These are phyloP conservation scores for Plantago elongata DNA, from an alignment of 257 asterid species.

Conservation along the genomic window DNA sequence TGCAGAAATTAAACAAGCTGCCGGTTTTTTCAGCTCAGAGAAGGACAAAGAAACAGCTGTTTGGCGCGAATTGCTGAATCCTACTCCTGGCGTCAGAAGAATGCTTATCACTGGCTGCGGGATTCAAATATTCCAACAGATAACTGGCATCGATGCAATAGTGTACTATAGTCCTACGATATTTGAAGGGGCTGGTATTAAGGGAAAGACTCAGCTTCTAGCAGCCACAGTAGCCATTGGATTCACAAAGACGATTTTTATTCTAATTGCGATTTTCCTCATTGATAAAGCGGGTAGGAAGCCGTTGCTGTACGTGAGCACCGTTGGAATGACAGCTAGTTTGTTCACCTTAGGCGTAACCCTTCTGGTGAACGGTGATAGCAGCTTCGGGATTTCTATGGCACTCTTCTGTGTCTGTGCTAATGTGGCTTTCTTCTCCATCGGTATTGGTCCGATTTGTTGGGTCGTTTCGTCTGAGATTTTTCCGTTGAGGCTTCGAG, in stretches of 20 bases:
- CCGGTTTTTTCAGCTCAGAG: slow-evolving; percentile 27
- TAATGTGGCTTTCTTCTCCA: slow-evolving; percentile 65
- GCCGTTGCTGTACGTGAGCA: slow-evolving; percentile 52
- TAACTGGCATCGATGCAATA: slow-evolving; percentile 65
- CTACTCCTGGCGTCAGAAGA: slow-evolving; percentile 43
- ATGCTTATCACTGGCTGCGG: slow-evolving; percentile 69
- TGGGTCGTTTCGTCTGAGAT: slow-evolving; percentile 69
- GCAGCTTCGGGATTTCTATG: slow-evolving; percentile 27
- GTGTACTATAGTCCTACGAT: slow-evolving; percentile 60
- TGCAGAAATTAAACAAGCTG: slow-evolving; percentile 54
- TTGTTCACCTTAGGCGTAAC: slow-evolving; percentile 44
- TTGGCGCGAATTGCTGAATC: slow-evolving; percentile 50
- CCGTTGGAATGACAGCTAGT: slow-evolving; percentile 56
- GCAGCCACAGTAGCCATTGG: slow-evolving; percentile 66
- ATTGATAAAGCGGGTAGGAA: slow-evolving; percentile 60
- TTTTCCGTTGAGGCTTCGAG: slow-evolving; percentile 53
- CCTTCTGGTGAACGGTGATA: slow-evolving; percentile 23
- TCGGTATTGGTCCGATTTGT: slow-evolving; percentile 71
- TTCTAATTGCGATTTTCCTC: slow-evolving; percentile 43
- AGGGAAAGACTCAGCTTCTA: slow-evolving; percentile 35
- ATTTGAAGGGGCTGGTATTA: slow-evolving; percentile 49
- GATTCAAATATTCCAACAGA: slow-evolving; percentile 54
- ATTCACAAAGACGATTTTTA: slow-evolving; percentile 49
- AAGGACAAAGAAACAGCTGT: slow-evolving; percentile 37
- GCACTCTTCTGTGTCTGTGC: slow-evolving; percentile 48